phyloP scores from a whole-genome alignment of 768 basidiomycete genomes.

The Galerina sulciceps region DNA sequence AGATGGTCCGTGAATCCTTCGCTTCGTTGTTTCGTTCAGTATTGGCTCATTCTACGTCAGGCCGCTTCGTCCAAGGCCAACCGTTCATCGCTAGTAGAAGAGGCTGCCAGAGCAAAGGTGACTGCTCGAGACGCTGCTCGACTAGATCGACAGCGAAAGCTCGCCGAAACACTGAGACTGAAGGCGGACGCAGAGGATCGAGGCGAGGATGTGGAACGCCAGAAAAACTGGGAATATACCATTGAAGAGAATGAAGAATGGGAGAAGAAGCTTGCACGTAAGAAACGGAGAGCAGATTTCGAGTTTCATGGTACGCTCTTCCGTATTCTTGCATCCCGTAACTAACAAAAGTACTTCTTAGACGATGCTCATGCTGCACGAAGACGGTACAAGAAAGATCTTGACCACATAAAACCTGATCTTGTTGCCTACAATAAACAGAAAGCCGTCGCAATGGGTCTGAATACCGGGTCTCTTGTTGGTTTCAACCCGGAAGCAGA shows the following conservation, averaged over 20 bases:
- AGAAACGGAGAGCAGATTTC: slow-evolving; percentile 83
- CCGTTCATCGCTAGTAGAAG: slow-evolving; percentile 83
- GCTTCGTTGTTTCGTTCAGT: no score
- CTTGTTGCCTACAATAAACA: slow-evolving; percentile 85
- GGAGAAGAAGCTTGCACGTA: slow-evolving; percentile 89
- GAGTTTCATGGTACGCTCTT: slow-evolving; percentile 82
- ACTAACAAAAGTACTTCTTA: slow-evolving; percentile 31
- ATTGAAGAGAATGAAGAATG: slow-evolving; percentile 96
- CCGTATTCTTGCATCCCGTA: neutral
- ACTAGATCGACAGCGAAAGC: slow-evolving; percentile 86
- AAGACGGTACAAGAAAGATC: slow-evolving; percentile 89
- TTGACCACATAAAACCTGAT: slow-evolving; percentile 88
- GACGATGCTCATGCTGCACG: slow-evolving; percentile 92
- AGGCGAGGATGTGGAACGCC: slow-evolving; percentile 90
- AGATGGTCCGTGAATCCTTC: slow-evolving; percentile 67
- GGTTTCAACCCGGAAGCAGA: slow-evolving; percentile 57
- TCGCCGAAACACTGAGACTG: slow-evolving; percentile 83
- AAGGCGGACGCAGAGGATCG: slow-evolving; percentile 89
- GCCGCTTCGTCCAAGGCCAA: slow-evolving; percentile 81
- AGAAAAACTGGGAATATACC: slow-evolving; percentile 94
- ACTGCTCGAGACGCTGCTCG: slow-evolving; percentile 81
- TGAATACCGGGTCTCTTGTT: slow-evolving; percentile 71
- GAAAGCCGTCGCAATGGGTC: slow-evolving; percentile 83
- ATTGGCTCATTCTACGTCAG: slow-evolving; percentile 40
- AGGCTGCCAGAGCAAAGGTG: slow-evolving; percentile 77